These are phyloP conservation scores for Paraphaeosphaeria sporulosa DNA, from an alignment of 2,329 filamentous ascomycete species.

Conservation along the genomic window DNA sequence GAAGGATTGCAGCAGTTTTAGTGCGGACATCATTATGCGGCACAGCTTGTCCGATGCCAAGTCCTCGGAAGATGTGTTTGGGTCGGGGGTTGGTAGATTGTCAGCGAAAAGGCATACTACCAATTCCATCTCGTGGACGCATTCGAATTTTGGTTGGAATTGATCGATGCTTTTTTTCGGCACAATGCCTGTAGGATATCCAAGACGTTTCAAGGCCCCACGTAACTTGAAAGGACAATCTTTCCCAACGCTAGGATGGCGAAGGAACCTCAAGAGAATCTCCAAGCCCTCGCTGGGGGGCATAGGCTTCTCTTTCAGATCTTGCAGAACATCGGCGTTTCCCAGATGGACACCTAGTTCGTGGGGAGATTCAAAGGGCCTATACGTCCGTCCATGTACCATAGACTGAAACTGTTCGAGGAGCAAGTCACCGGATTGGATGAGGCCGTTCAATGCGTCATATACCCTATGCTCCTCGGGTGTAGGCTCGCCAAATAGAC, in stretches of 20 bases:
- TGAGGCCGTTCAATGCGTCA: constrained; percentile 16
- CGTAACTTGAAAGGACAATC: too few species aligned
- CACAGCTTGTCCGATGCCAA: background rate
- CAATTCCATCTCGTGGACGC: too few species aligned
- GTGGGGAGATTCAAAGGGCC: background rate
- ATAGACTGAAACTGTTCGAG: constrained; percentile 17
- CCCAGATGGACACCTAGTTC: constrained; percentile 1
- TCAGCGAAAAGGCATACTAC: too few species aligned
- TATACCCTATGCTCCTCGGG: constrained; percentile 9
- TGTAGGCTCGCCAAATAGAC: background rate
- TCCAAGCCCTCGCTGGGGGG: too few species aligned
- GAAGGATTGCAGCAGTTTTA: background rate
- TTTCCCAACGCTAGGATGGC: too few species aligned
- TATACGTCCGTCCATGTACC: constrained; percentile 1
- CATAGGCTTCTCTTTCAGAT: too few species aligned
- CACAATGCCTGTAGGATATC: too few species aligned
- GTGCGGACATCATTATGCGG: background rate
- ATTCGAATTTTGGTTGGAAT: too few species aligned
- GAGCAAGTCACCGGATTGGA: constrained; percentile 15
- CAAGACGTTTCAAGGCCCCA: too few species aligned
- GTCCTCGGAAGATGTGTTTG: background rate
- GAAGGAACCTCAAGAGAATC: too few species aligned
- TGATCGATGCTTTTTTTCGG: too few species aligned
- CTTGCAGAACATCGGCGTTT: background rate
- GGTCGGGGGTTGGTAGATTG: background rate